These are phyloP conservation scores for Blastocystis sp. DNA, from an alignment of 352 stramenopile species.

Conservation along the genomic window DNA sequence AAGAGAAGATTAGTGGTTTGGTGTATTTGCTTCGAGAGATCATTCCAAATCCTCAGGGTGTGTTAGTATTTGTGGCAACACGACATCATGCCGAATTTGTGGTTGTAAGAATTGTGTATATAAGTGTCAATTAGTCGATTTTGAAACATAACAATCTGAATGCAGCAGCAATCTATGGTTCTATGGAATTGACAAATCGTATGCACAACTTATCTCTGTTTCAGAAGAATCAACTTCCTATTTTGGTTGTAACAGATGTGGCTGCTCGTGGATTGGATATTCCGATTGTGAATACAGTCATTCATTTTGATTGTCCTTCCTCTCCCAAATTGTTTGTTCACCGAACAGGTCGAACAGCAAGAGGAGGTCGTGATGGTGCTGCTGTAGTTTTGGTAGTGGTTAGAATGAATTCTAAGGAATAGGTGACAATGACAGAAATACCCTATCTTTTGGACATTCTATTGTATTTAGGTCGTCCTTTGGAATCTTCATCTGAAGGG, in stretches of 20 bases:
- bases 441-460: constrained; percentile 96
- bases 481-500: constrained; percentile 68
- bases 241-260: constrained; percentile 86
- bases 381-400: constrained; percentile 39
- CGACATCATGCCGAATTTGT: constrained; percentile 95
- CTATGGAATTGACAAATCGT: constrained; percentile 77
- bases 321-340: constrained; percentile 81
- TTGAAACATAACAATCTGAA: constrained; percentile 68
- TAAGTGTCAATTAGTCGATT: constrained; percentile 64
- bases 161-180: constrained; percentile 80
- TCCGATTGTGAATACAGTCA: constrained; percentile 86
- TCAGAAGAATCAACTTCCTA: constrained; percentile 76
- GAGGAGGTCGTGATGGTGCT: constrained; percentile 48
- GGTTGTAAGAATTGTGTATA: constrained; percentile 80
- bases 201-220: constrained; percentile 78
- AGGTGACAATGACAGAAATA: constrained; percentile 86
- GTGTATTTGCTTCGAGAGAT: constrained; percentile 90
- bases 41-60: constrained; percentile 81
- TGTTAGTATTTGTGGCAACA: constrained; percentile 94
- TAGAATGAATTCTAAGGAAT: not conserved
- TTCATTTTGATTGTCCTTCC: constrained; percentile 87
- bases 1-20: constrained; percentile 76
- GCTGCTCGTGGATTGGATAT: constrained; percentile 93
- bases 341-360: constrained; percentile 25
- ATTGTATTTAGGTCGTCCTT: constrained; percentile 82